These are phyloP conservation scores for Cladophialophora exuberans DNA, from an alignment of 2,329 filamentous ascomycete genomes.

Conservation along the genomic window DNA sequence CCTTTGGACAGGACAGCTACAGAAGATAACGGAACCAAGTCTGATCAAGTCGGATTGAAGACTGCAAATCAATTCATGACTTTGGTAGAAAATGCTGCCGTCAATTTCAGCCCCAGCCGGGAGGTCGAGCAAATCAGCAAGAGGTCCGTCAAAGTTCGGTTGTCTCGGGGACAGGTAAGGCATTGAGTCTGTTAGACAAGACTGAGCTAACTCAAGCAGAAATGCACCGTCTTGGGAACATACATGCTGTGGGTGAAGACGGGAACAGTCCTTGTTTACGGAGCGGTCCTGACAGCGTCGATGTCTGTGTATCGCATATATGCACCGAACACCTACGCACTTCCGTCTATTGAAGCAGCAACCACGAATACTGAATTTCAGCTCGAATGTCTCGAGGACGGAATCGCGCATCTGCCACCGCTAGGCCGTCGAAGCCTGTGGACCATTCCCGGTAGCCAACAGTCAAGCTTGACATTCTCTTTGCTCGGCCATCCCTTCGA, in stretches of 20 bases:
- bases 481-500: conserved; percentile 29
- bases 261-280: conserved; percentile 61
- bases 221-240: conserved; percentile 52
- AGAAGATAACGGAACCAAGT: not conserved
- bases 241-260: conserved; percentile 61
- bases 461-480: conserved; percentile 16
- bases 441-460: conserved; percentile 9
- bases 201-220: conserved; percentile 36
- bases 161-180: conserved; percentile 29
- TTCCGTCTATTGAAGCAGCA: conserved; percentile 53
- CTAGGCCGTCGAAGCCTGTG: conserved; percentile 19
- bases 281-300: conserved; percentile 58
- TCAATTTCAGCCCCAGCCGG: conserved; percentile 26
- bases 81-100: conserved; percentile 25
- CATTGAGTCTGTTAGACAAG: not conserved
- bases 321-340: conserved; percentile 60
- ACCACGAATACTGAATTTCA: conserved; percentile 26
- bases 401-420: conserved; percentile 18
- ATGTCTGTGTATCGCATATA: conserved; percentile 52
- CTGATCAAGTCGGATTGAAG: not conserved
- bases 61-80: conserved; percentile 27
- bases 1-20: no score
- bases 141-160: conserved; percentile 26
- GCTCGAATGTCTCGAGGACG: conserved; percentile 19
- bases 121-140: conserved; percentile 26